Conservation (phyloP, 164 flowering plant species). For the Echeveria elegans region DNA sequence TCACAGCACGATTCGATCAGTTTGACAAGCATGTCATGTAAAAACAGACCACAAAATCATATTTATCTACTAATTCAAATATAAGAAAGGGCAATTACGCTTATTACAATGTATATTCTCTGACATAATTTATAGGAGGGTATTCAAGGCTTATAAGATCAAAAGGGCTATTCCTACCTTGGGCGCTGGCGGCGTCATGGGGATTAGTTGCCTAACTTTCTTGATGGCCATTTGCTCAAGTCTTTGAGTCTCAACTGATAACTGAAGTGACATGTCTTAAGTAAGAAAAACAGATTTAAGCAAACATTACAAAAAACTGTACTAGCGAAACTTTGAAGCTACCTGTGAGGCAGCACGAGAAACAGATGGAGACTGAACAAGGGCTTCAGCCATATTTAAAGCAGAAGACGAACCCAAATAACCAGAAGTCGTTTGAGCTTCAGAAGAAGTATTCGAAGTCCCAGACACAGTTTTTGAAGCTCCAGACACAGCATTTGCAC, state of each 20-base stretch:
- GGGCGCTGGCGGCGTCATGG: constrained; percentile 47
- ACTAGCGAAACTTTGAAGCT: constrained; percentile 4
- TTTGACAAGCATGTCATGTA: too few species aligned
- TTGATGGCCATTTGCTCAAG: constrained; percentile 63
- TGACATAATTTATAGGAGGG: background rate
- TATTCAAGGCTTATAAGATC: background rate
- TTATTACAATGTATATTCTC: background rate
- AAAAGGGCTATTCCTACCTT: constrained; percentile 16
- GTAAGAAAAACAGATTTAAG: background rate
- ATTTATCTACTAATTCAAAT: too few species aligned
- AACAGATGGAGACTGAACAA: constrained; percentile 35
- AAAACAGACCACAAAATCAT: too few species aligned
- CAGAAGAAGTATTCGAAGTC: background rate
- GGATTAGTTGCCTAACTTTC: constrained; percentile 66
- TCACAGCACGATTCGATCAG: background rate
- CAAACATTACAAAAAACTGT: constrained; percentile 2
- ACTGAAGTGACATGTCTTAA: constrained; percentile 14
- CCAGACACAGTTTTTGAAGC: constrained; percentile 17
- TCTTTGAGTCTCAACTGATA: constrained; percentile 50
- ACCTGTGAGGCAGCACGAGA: constrained; percentile 61
- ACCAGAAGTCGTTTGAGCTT: constrained; percentile 5
- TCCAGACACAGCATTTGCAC: constrained; percentile 9
- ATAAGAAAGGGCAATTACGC: background rate
- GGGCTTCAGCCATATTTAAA: constrained; percentile 1
- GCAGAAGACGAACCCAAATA: constrained; percentile 20